Conservation (phyloP, 352 stramenopile species). For the Pythium pectinolyticum region DNA sequence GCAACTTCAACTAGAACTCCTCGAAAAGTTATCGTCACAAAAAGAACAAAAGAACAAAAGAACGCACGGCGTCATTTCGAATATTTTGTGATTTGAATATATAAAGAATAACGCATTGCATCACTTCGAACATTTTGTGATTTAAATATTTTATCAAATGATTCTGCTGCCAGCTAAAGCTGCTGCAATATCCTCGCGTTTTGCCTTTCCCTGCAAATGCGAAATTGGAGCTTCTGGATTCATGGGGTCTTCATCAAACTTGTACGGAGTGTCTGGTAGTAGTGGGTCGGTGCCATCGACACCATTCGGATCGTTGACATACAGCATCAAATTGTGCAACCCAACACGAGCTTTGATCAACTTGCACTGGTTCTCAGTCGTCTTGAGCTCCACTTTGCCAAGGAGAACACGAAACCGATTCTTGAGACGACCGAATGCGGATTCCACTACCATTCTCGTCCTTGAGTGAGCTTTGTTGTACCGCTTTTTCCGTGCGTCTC, state of each 20-base stretch:
- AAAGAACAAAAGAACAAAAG: too few relatives aligned
- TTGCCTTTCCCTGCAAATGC: background rate
- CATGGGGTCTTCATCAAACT: background rate
- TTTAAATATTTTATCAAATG: too few relatives aligned
- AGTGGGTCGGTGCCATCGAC: background rate
- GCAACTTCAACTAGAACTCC: too few relatives aligned
- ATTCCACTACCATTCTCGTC: constrained; percentile 10
- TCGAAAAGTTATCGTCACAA: too few relatives aligned
- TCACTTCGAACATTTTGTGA: too few relatives aligned
- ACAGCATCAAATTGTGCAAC: constrained; percentile 18
- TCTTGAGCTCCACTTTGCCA: constrained; percentile 13
- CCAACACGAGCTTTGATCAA: constrained; percentile 18
- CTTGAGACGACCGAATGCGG: constrained; percentile 11
- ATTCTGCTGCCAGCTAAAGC: background rate
- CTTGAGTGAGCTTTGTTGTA: constrained; percentile 6
- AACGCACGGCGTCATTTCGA: too few relatives aligned
- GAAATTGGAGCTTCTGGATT: background rate
- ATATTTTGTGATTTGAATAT: too few relatives aligned
- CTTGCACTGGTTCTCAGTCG: constrained; percentile 8
- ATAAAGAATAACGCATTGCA: too few relatives aligned
- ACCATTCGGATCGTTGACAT: background rate
- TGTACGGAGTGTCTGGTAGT: background rate
- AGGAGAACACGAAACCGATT: constrained; percentile 18
- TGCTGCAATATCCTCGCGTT: background rate
- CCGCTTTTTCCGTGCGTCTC: background rate